Conservation (phyloP, 1,284 basidiomycete species). For the Mycosarcoma maydis region DNA sequence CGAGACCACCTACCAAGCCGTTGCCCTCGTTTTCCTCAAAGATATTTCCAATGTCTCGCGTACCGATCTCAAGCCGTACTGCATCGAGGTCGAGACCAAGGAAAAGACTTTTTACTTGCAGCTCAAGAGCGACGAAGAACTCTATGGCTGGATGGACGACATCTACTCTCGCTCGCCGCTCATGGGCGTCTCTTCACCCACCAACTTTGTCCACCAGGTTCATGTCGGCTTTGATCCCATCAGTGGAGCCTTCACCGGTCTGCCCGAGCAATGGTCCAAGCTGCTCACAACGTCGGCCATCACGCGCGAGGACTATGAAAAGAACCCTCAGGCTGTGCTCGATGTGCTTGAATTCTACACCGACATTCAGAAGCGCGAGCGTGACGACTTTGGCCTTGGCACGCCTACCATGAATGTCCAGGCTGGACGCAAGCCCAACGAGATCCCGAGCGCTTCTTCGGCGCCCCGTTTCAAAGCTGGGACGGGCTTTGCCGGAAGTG, state of each 20-base stretch:
- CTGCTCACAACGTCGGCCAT: slow-evolving; percentile 95
- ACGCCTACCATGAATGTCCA: slow-evolving; percentile 64
- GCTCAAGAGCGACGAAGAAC: slow-evolving; percentile 90
- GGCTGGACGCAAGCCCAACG: slow-evolving; percentile 52
- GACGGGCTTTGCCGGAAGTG: slow-evolving; percentile 51
- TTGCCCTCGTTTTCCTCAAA: slow-evolving; percentile 75
- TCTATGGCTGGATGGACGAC: slow-evolving; percentile 96
- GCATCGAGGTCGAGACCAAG: slow-evolving; percentile 79
- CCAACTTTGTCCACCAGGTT: slow-evolving; percentile 97
- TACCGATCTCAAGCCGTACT: slow-evolving; percentile 91
- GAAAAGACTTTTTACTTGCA: slow-evolving; percentile 81
- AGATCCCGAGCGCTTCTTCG: slow-evolving; percentile 29
- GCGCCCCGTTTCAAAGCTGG: slow-evolving; percentile 50
- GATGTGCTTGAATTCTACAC: slow-evolving; percentile 99
- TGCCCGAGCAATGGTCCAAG: slow-evolving; percentile 96
- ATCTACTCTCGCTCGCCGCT: slow-evolving; percentile 90
- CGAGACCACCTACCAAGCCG: slow-evolving; percentile 78
- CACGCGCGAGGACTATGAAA: slow-evolving; percentile 95
- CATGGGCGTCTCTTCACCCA: slow-evolving; percentile 91
- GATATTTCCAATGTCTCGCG: slow-evolving; percentile 89
- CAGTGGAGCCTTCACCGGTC: slow-evolving; percentile 91
- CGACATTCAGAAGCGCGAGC: slow-evolving; percentile 90
- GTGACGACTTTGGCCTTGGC: slow-evolving; percentile 74
- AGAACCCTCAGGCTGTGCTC: slow-evolving; percentile 94
- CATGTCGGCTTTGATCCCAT: slow-evolving; percentile 97